phyloP scores from a whole-genome alignment of 345 rosid species.

The Carallia pectinifolia region DNA sequence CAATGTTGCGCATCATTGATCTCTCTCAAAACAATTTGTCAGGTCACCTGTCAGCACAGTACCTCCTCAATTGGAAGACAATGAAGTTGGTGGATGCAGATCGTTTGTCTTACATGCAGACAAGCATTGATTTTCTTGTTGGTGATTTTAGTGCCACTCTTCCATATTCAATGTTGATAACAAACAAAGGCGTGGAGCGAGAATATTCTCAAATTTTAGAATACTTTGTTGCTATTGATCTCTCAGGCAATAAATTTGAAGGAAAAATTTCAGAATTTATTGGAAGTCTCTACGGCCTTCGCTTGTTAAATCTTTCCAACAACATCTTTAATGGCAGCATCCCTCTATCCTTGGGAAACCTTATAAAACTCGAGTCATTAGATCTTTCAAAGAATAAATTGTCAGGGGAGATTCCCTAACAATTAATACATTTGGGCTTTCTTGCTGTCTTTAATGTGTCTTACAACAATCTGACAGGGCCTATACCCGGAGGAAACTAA shows the following conservation, averaged over 20 bases:
- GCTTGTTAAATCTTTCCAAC: neutral
- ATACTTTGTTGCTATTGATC: neutral
- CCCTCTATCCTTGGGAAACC: neutral
- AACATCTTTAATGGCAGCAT: neutral
- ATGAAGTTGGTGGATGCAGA: neutral
- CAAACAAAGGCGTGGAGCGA: neutral
- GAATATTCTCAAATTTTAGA: neutral
- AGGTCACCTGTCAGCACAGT: neutral
- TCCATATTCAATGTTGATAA: neutral
- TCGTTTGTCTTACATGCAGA: too few species aligned
- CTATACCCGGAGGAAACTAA: conserved; percentile 5
- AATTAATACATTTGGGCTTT: neutral
- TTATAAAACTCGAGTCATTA: neutral
- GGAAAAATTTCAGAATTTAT: neutral
- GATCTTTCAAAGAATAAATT: conserved; percentile 2
- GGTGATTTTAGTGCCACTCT: rapidly evolving
- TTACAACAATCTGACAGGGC: neutral
- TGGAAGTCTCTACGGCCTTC: neutral
- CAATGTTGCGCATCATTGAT: conserved; percentile 2
- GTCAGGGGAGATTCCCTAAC: neutral
- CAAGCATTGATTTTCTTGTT: neutral
- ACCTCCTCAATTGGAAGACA: conserved; percentile 1
- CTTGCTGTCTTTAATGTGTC: neutral
- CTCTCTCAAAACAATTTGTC: conserved; percentile 6
- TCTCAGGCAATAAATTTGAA: neutral